Evolutionary conservation across 1,284 basidiomycete genomes (phyloP).

Genomic region (Anthracocystis walkeri): DNA sequence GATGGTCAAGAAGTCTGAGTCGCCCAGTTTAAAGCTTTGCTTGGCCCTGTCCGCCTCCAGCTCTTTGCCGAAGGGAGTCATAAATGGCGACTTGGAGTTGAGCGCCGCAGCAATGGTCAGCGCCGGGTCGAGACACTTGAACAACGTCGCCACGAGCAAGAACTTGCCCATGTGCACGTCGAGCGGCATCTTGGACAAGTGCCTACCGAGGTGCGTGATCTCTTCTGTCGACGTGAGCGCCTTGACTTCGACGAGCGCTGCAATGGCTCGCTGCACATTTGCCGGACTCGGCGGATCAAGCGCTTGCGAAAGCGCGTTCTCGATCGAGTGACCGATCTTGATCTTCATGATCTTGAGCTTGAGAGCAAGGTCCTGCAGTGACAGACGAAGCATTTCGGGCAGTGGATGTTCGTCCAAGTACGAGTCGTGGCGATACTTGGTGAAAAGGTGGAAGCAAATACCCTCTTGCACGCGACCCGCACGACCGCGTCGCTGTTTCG

Average conservation of each 20-base stretch:
- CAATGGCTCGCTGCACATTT: slow-evolving; percentile 92
- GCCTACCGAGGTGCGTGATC: slow-evolving; percentile 92
- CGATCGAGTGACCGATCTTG: slow-evolving; percentile 82
- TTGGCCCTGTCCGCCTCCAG: slow-evolving; percentile 88
- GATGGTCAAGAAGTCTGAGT: slow-evolving; percentile 95
- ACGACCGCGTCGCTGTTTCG: slow-evolving; percentile 88
- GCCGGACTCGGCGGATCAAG: slow-evolving; percentile 87
- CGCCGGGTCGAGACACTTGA: slow-evolving; percentile 92
- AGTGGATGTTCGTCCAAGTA: slow-evolving; percentile 87
- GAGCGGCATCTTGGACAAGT: slow-evolving; percentile 91
- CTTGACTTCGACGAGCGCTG: slow-evolving; percentile 89
- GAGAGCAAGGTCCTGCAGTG: slow-evolving; percentile 91
- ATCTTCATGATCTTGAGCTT: slow-evolving; percentile 97
- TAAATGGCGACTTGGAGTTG: slow-evolving; percentile 92
- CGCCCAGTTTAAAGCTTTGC: slow-evolving; percentile 81
- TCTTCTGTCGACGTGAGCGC: slow-evolving; percentile 88
- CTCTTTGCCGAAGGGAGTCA: slow-evolving; percentile 86
- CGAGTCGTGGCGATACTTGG: slow-evolving; percentile 84
- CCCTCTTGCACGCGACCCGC: slow-evolving; percentile 93
- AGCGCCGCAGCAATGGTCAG: slow-evolving; percentile 91
- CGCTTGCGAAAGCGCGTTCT: slow-evolving; percentile 87
- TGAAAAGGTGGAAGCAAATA: slow-evolving; percentile 95
- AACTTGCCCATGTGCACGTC: slow-evolving; percentile 98
- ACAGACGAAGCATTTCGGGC: slow-evolving; percentile 95
- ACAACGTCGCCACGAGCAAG: slow-evolving; percentile 84